These are phyloP conservation scores for Pulchroboletus neoregius DNA, from an alignment of 1,284 basidiomycete genomes.

Conservation along the genomic window DNA sequence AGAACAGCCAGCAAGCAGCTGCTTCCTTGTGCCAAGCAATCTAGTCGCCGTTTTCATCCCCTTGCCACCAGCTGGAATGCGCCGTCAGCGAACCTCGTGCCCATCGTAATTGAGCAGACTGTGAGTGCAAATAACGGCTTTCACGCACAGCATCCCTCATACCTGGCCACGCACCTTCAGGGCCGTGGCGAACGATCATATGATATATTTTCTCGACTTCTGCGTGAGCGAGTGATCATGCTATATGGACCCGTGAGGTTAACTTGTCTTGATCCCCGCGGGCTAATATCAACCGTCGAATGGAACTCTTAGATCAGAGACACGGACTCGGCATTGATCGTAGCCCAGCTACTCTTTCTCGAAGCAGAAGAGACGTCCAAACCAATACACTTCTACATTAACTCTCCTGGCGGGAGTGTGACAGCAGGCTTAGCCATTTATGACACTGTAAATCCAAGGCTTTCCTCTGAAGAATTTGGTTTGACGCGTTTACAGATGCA, in stretches of 20 bases:
- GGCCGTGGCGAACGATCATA: constrained; percentile 90
- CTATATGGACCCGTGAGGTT: constrained; percentile 79
- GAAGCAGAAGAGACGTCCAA: constrained; percentile 91
- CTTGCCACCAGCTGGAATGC: constrained; percentile 42
- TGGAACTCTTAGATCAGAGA: constrained; percentile 67
- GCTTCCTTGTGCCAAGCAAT: constrained; percentile 6
- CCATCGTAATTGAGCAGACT: constrained; percentile 91
- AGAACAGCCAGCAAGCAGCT: constrained; percentile 22
- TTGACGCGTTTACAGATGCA: constrained; percentile 58
- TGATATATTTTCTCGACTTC: constrained; percentile 89
- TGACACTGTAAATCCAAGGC: constrained; percentile 65
- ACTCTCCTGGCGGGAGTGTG: constrained; percentile 91
- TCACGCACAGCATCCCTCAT: constrained; percentile 14
- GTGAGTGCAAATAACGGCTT: constrained; percentile 41
- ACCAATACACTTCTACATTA: constrained; percentile 92
- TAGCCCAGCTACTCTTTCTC: constrained; percentile 88
- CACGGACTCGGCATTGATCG: constrained; percentile 76
- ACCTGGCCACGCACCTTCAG: constrained; percentile 38
- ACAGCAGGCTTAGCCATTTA: constrained; percentile 93
- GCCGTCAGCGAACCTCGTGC: constrained; percentile 64
- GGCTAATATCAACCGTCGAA: constrained; percentile 13
- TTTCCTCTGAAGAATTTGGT: constrained; percentile 10
- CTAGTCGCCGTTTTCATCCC: constrained; percentile 47
- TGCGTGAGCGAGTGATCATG: constrained; percentile 91
- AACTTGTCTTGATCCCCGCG: constrained; percentile 11